Conservation (phyloP, 345 rosid genomes). For the Brassica carinata region DNA sequence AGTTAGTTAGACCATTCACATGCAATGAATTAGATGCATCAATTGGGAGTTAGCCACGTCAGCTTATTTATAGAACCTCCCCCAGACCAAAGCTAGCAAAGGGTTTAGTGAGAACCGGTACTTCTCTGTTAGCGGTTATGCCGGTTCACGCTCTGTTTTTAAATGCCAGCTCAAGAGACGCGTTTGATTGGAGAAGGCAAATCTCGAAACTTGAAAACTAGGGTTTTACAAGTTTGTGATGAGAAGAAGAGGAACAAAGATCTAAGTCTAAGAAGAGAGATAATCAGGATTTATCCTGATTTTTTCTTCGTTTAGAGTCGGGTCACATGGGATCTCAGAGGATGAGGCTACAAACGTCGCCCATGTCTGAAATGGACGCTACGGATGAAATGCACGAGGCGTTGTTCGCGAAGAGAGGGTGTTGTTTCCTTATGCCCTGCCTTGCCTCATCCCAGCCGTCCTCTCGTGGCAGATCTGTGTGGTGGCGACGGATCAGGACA, state of each 20-base stretch:
- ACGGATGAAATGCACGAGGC: slow-evolving; percentile 39
- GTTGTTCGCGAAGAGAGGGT: slow-evolving; percentile 38
- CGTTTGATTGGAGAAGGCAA: neutral
- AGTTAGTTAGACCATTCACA: slow-evolving; percentile 18
- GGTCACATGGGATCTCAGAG: neutral
- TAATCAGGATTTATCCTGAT: too few relatives aligned
- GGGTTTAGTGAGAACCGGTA: slow-evolving; percentile 6
- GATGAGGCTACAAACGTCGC: slow-evolving; percentile 24
- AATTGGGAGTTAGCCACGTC: neutral
- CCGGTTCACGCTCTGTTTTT: neutral
- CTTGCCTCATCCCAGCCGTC: slow-evolving; percentile 18
- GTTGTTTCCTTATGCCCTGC: slow-evolving; percentile 51
- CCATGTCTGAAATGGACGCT: slow-evolving; percentile 20
- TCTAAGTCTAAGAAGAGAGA: too few relatives aligned
- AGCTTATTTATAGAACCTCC: neutral
- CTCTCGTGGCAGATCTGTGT: slow-evolving; percentile 31
- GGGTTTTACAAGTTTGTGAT: slow-evolving; percentile 20
- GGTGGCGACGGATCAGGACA: slow-evolving; percentile 46
- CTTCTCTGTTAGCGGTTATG: neutral
- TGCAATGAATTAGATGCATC: slow-evolving; percentile 8
- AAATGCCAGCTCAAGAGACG: slow-evolving; percentile 21
- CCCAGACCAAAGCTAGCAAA: neutral
- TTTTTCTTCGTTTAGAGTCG: too few relatives aligned
- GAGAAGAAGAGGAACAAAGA: slow-evolving; percentile 13
- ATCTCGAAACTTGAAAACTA: slow-evolving; percentile 2